Evolutionary conservation across 164 flowering plant species (phyloP).

Genomic region (Liquidambar formosana): DNA sequence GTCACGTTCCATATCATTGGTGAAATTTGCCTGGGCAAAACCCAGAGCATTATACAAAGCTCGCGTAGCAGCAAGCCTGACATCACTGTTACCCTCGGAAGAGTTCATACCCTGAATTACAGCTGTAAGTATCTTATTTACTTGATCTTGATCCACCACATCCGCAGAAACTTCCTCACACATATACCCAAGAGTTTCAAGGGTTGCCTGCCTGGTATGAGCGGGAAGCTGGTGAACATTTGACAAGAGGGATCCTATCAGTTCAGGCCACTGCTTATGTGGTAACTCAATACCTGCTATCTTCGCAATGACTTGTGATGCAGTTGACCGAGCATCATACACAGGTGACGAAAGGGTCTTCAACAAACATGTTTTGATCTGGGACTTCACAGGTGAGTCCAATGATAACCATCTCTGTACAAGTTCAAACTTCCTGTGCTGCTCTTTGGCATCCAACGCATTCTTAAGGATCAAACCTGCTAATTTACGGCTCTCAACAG

Average conservation of each 20-base stretch:
- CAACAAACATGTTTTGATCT: conserved; percentile 44
- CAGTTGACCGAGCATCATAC: conserved; percentile 59
- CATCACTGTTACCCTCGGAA: conserved; percentile 48
- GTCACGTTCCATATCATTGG: conserved; percentile 69
- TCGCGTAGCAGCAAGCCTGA: conserved; percentile 60
- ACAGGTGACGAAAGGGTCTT: conserved; percentile 49
- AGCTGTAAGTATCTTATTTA: conserved; percentile 62
- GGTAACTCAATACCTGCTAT: conserved; percentile 64
- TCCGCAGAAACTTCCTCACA: conserved; percentile 71
- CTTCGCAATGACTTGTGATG: conserved; percentile 68
- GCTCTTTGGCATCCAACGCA: conserved; percentile 68
- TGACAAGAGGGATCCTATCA: conserved; percentile 46
- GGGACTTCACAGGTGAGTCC: conserved; percentile 40
- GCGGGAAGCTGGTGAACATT: conserved; percentile 49
- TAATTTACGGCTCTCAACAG: conserved; percentile 60
- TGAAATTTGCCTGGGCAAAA: conserved; percentile 65
- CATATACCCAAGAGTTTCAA: conserved; percentile 63
- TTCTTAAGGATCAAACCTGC: conserved; percentile 67
- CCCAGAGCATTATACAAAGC: conserved; percentile 61
- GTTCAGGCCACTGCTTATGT: conserved; percentile 66
- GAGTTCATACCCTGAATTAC: conserved; percentile 66
- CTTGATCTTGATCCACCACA: conserved; percentile 59
- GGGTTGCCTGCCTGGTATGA: conserved; percentile 57
- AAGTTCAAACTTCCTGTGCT: conserved; percentile 53
- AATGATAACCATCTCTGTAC: conserved; percentile 59